Evolutionary conservation across 768 basidiomycete species (phyloP), one percentile per base, ranked within the genome.

Genomic region (Podaxis sp.): DNA sequence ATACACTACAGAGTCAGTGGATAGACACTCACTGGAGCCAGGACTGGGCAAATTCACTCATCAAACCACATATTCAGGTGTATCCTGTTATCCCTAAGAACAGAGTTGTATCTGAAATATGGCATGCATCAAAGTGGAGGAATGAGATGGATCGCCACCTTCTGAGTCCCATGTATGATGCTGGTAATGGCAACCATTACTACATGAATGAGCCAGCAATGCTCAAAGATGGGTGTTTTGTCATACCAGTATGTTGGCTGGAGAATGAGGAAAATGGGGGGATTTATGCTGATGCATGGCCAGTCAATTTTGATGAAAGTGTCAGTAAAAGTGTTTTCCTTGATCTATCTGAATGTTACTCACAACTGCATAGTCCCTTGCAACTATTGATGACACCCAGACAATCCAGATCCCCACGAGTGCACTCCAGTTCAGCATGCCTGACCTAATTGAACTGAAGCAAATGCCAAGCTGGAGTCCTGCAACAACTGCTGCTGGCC

Each of bases 11-110:
- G 42, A 44, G 13, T n/a, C 42, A 44, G 17, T 13, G 42, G 42
- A 44, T n/a, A 38, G 26, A 42, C 26, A 55, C 49, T 54, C 26
- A 63, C 38, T 30, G 15, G 8, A n/a, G 17, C 2, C 55, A 77
- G 73, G 74, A 77, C 55, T 77, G 72, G 69, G 55, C 69, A 4
- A 77, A 75, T 54, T 74, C 75, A 3, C 40, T 63, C 8, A 65
- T 72, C 5, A 58, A 68, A 28, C 52, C 62, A 3, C 66, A 76
- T 28, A 68, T 77, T 11, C 67, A 64, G 9, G 63, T 67, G 4
- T 76, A 76, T 63, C 74, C 74, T 1, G 71, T 71, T 1, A 71
- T 75, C n/a, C 63, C 71, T 1, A 53, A 30, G 0, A 56, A 69
- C 51, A 69, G 72, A 1, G 53, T 70, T 2, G 65, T 76, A 3